A percentile compares a stretch with the other conserved stretches of the same genome.
These are phyloP conservation scores for Takashimella koratensis DNA, from an alignment of 1,284 basidiomycete species.

Conservation along the genomic window DNA sequence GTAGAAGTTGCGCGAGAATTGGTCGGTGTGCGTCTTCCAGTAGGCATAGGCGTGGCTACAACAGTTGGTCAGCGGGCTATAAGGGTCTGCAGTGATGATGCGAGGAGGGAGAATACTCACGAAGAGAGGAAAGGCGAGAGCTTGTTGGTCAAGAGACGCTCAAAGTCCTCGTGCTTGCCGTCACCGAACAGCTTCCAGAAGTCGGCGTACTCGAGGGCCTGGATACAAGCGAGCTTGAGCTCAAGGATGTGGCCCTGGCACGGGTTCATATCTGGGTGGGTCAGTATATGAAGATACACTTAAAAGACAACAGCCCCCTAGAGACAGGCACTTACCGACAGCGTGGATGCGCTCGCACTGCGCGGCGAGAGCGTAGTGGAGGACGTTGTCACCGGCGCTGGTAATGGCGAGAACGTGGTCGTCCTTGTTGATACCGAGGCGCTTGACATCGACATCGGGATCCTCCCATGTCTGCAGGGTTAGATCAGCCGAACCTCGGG, in stretches of 20 bases:
- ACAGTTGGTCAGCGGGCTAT: no score
- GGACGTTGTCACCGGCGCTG: conserved; percentile 73
- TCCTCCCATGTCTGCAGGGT: conserved; percentile 72
- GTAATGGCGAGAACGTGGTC: conserved; percentile 75
- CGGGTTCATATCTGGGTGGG: conserved; percentile 53
- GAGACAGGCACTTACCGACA: no score
- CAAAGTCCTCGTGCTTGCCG: conserved; percentile 63
- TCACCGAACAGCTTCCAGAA: conserved; percentile 72
- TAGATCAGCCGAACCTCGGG: neutral
- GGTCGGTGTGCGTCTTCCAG: conserved; percentile 65
- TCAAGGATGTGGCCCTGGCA: conserved; percentile 74
- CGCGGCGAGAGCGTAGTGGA: conserved; percentile 72
- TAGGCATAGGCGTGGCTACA: conserved; percentile 52
- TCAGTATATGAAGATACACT: conserved; percentile 7
- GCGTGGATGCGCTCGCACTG: conserved; percentile 66
- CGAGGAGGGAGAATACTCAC: no score
- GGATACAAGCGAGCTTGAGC: conserved; percentile 68
- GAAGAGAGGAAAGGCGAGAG: conserved; percentile 71
- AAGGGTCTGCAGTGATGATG: no score
- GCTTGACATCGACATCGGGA: conserved; percentile 69
- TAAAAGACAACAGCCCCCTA: conserved; percentile 59
- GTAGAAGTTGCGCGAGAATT: conserved; percentile 69
- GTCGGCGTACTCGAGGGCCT: conserved; percentile 62
- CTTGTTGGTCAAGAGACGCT: conserved; percentile 61
- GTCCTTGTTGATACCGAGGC: conserved; percentile 59